A percentile compares a stretch with the other conserved stretches of the same genome.
phyloP scores from a whole-genome alignment of 2,329 filamentous ascomycete genomes.

The Colletotrichum lentis region DNA sequence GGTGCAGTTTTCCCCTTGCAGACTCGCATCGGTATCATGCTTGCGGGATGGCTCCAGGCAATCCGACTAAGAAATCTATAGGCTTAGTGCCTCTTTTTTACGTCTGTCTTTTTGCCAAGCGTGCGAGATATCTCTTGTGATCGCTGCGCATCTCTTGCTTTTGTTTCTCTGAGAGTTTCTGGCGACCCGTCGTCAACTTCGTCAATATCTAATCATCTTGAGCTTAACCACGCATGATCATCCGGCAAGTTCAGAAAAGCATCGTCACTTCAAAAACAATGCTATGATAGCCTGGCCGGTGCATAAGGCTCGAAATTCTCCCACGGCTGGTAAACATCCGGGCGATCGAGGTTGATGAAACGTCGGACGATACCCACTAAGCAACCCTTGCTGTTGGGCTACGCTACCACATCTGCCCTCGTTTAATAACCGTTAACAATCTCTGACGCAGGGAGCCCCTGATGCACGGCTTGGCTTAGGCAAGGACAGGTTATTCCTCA shows the following conservation, averaged over 20 bases:
- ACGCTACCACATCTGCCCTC: neutral
- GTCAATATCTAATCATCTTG: conserved; percentile 14
- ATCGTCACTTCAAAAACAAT: neutral
- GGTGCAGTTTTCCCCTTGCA: conserved; percentile 14
- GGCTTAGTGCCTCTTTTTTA: neutral
- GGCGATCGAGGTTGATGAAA: conserved; percentile 35
- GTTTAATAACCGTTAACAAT: conserved; percentile 18
- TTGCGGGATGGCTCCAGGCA: neutral
- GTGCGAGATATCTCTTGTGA: neutral
- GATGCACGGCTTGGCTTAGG: conserved; percentile 31
- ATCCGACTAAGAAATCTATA: neutral
- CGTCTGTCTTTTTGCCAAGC: neutral
- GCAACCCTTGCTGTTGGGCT: conserved; percentile 18
- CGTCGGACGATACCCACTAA: conserved; percentile 18
- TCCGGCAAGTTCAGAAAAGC: neutral
- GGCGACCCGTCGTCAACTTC: neutral
- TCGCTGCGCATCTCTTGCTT: conserved; percentile 11
- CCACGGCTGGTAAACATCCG: conserved; percentile 13
- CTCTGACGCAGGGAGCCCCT: conserved; percentile 27
- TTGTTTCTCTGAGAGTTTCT: neutral
- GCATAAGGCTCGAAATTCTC: neutral
- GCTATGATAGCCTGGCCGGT: neutral
- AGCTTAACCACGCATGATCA: conserved; percentile 8
- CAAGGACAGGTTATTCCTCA: neutral
- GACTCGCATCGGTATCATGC: conserved; percentile 8